phyloP scores from a whole-genome alignment of 306 rosid species.

The Pterocarpus santalinus region DNA sequence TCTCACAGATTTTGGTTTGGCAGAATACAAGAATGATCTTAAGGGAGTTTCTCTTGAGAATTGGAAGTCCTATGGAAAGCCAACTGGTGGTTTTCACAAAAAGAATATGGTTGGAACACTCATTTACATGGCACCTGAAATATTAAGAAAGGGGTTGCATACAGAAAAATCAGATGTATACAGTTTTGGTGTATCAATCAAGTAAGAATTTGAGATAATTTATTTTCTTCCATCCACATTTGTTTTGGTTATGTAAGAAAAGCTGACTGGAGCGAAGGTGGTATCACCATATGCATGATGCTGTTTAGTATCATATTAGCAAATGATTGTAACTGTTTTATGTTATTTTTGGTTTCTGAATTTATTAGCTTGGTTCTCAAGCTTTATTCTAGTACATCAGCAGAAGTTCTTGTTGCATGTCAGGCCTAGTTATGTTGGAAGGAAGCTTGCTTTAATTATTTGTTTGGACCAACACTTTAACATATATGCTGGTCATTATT shows the following conservation, averaged over 20 bases:
- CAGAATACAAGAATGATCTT: constrained; percentile 72
- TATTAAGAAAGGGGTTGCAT: constrained; percentile 82
- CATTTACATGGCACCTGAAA: constrained; percentile 96
- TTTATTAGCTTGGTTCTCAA: constrained; percentile 7
- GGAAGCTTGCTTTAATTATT: constrained; percentile 27
- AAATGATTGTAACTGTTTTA: constrained; percentile 2
- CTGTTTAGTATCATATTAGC: background rate
- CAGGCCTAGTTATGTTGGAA: constrained; percentile 22
- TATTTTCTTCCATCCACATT: constrained; percentile 6
- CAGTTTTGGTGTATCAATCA: constrained; percentile 86
- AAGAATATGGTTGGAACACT: constrained; percentile 93
- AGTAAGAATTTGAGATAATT: constrained; percentile 60
- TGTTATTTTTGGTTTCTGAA: constrained; percentile 31
- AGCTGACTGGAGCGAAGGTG: constrained; percentile 12
- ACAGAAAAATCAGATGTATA: constrained; percentile 91
- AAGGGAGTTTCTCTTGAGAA: constrained; percentile 71
- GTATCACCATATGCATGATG: constrained; percentile 23
- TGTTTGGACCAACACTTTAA: background rate
- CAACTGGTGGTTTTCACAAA: constrained; percentile 98
- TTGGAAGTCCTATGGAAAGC: constrained; percentile 94
- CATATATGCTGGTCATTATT: too few species aligned
- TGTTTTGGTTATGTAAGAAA: constrained; percentile 19
- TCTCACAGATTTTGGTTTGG: constrained; percentile 97
- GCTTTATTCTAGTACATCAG: background rate
- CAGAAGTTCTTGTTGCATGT: constrained; percentile 16